Evolutionary conservation across 1,139 yeast genomes (phyloP).

Genomic region (Geotrichum restrictum): DNA sequence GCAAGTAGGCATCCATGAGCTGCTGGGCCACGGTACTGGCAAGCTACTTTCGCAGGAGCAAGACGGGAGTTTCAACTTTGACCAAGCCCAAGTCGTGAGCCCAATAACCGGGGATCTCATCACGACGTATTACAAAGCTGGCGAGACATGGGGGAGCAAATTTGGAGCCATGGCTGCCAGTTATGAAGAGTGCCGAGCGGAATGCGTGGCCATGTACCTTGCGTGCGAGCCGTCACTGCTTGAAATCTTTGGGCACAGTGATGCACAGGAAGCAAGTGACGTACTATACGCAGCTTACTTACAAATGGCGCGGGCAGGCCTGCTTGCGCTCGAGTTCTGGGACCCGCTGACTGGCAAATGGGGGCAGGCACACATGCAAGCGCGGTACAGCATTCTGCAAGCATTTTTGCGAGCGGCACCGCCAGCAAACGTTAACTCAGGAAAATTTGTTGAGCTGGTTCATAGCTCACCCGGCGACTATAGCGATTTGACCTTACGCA

Average conservation of each 20-base stretch:
- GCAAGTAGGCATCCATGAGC: conserved; percentile 88
- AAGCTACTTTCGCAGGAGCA: conserved; percentile 57
- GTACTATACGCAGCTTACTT: conserved; percentile 64
- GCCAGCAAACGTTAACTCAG: not conserved
- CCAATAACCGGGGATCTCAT: conserved; percentile 54
- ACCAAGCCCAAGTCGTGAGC: conserved; percentile 57
- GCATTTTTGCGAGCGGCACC: conserved; percentile 56
- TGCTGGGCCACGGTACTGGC: conserved; percentile 91
- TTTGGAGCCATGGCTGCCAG: conserved; percentile 87
- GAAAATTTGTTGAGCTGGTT: conserved; percentile 51
- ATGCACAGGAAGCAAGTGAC: conserved; percentile 52
- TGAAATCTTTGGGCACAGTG: conserved; percentile 63
- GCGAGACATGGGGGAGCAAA: conserved; percentile 85
- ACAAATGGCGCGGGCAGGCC: conserved; percentile 85
- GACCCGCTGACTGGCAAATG: conserved; percentile 75
- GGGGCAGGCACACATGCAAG: conserved; percentile 96
- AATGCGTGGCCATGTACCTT: conserved; percentile 77
- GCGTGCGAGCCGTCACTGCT: conserved; percentile 64
- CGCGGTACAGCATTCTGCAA: conserved; percentile 78
- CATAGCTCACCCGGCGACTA: conserved; percentile 44
- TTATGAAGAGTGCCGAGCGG: conserved; percentile 91
- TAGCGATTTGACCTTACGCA: conserved; percentile 55
- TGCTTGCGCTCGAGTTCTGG: conserved; percentile 78
- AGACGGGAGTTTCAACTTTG: conserved; percentile 68
- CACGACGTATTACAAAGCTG: conserved; percentile 64